These are phyloP conservation scores for Botryotinia narcissicola DNA, from an alignment of 2,329 filamentous ascomycete species.

Conservation along the genomic window DNA sequence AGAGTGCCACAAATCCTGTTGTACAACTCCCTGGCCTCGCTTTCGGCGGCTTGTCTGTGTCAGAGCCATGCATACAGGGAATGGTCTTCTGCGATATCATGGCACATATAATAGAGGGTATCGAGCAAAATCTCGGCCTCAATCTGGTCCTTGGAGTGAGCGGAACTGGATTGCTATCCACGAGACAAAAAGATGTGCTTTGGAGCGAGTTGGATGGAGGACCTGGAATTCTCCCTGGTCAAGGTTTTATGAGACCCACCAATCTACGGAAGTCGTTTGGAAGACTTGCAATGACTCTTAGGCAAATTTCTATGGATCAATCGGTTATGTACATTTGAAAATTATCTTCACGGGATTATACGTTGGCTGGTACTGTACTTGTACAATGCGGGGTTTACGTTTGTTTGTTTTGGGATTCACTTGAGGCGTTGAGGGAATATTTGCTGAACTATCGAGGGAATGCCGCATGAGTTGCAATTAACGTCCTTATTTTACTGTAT, in stretches of 20 bases:
- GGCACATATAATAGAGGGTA: background rate
- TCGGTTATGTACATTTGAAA: background rate
- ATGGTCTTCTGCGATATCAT: background rate
- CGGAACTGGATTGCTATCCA: background rate
- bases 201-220: background rate
- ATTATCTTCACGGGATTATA: background rate
- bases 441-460: background rate
- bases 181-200: background rate
- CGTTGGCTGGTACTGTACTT: background rate
- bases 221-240: background rate
- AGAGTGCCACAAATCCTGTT: background rate
- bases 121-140: background rate
- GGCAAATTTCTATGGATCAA: background rate
- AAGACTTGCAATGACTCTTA: background rate
- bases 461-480: background rate
- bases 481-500: background rate
- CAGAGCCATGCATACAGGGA: background rate
- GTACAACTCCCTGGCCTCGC: background rate
- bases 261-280: background rate
- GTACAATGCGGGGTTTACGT: background rate
- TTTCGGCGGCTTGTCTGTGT: background rate
- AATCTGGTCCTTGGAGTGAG: background rate
- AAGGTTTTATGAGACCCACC: background rate
- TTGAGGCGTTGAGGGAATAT: background rate
- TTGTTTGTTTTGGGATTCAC: background rate